A percentile compares a stretch with the other conserved stretches of the same genome.
These are phyloP conservation scores for Coemansia sp. DNA, from an alignment of 192 early-diverging fungal species.

Conservation along the genomic window DNA sequence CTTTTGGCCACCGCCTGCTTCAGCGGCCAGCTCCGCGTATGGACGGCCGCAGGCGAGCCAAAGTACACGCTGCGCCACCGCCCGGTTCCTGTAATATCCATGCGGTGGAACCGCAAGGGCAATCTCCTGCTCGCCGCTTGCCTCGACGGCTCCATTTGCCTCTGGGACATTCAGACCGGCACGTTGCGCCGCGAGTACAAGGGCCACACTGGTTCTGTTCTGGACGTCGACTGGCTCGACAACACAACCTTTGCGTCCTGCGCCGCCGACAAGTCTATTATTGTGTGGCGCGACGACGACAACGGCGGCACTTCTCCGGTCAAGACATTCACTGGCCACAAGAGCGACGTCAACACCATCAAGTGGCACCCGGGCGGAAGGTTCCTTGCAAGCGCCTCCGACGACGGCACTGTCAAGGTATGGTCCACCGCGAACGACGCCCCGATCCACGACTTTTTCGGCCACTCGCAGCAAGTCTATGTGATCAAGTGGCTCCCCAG, in stretches of 20 bases:
- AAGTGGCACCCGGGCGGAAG: constrained; percentile 51
- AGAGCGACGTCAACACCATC: constrained; percentile 57
- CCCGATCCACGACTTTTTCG: constrained; percentile 36
- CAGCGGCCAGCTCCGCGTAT: constrained; percentile 82
- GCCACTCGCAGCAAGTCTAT: constrained; percentile 78
- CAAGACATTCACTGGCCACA: constrained; percentile 74
- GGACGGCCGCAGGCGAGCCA: constrained; percentile 68
- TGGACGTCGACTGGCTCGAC: constrained; percentile 94
- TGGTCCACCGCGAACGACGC: constrained; percentile 36
- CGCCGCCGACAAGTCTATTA: constrained; percentile 76
- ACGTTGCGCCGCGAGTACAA: constrained; percentile 52
- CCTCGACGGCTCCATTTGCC: constrained; percentile 74
- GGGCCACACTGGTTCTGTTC: constrained; percentile 53
- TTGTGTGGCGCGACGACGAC: constrained; percentile 72
- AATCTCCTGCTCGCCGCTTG: constrained; percentile 71
- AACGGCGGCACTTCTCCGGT: constrained; percentile 54
- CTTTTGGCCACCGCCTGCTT: constrained; percentile 83
- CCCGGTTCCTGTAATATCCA: constrained; percentile 74
- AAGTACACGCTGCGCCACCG: constrained; percentile 65
- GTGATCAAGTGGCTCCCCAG: constrained; percentile 81
- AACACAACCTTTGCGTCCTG: constrained; percentile 88
- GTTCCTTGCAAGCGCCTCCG: constrained; percentile 49
- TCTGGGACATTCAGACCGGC: constrained; percentile 83
- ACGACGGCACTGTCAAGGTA: constrained; percentile 49
- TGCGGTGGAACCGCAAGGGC: constrained; percentile 85